Percentiles rank a stretch among this genome's conserved stretches.
Evolutionary conservation across 768 basidiomycete species (phyloP).

Genomic region (Kwoniella sp.): DNA sequence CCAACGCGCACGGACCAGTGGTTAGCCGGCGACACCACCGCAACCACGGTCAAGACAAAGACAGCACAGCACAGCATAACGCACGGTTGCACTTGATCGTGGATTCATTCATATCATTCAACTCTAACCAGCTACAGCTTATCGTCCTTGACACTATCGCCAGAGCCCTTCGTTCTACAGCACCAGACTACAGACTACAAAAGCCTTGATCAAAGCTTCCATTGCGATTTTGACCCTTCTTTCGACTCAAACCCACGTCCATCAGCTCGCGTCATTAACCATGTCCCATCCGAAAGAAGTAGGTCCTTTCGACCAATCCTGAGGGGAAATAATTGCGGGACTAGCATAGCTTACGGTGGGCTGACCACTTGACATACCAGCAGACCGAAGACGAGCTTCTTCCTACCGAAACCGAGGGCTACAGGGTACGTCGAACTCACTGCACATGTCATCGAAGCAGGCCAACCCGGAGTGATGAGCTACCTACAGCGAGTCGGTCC

Average conservation of each 20-base stretch:
- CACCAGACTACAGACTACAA: no score
- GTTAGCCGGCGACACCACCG: slow-evolving; percentile 16
- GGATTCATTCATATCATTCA: no score
- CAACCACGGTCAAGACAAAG: background rate
- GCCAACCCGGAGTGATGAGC: no score
- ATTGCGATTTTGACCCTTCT: no score
- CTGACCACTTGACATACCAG: background rate
- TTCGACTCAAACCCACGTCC: background rate
- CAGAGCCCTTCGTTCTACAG: no score
- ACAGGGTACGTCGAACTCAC: slow-evolving; percentile 44
- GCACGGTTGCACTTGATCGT: background rate
- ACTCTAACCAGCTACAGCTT: no score
- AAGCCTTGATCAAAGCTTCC: no score
- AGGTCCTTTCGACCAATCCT: background rate
- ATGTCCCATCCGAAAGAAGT: slow-evolving; percentile 20
- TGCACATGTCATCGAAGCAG: no score
- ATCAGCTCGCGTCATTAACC: background rate
- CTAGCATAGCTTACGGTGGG: no score
- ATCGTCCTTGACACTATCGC: no score
- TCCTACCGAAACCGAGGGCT: slow-evolving; percentile 55
- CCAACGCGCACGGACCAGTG: slow-evolving; percentile 10
- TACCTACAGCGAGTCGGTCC: no score
- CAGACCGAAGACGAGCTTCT: slow-evolving; percentile 52
- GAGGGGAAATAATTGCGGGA: no score
- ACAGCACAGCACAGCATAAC: background rate